Evolutionary conservation across 345 rosid species (phyloP).

Genomic region (Lenwebbia sp.): DNA sequence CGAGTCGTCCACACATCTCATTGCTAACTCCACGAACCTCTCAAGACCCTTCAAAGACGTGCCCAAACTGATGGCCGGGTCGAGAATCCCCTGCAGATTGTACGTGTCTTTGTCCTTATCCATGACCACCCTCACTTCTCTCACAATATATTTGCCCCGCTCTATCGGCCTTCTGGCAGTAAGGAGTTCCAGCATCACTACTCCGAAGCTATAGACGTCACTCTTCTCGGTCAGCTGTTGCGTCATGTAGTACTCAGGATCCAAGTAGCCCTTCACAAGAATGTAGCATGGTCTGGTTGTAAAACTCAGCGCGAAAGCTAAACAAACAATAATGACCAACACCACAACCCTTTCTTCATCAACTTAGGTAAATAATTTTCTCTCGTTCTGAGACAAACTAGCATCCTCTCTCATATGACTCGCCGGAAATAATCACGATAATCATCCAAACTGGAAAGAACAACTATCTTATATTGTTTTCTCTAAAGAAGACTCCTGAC

Average conservation of each 20-base stretch:
- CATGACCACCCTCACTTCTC: conserved; percentile 55
- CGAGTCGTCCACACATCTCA: conserved; percentile 53
- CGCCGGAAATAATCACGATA: no score
- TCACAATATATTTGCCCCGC: conserved; percentile 72
- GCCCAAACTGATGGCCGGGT: conserved; percentile 38
- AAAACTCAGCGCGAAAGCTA: background rate
- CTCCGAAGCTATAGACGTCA: conserved; percentile 92
- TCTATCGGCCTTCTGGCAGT: conserved; percentile 79
- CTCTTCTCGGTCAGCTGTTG: conserved; percentile 87
- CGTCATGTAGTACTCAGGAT: conserved; percentile 95
- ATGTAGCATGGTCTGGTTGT: background rate
- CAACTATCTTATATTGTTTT: background rate
- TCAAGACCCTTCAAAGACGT: conserved; percentile 41
- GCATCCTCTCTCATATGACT: background rate
- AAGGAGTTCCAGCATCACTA: conserved; percentile 73
- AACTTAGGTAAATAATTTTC: background rate
- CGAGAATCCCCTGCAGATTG: conserved; percentile 55
- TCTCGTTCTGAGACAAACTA: background rate
- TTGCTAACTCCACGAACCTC: conserved; percentile 49
- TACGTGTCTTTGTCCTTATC: conserved; percentile 42
- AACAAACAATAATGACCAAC: background rate
- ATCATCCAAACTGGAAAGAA: background rate
- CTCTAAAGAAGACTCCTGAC: background rate
- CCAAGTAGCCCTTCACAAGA: conserved; percentile 61
- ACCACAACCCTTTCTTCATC: background rate